Evolutionary conservation across 345 rosid species (phyloP), one percentile per base, ranked within the genome.

Genomic region (Cardamine occulta): DNA sequence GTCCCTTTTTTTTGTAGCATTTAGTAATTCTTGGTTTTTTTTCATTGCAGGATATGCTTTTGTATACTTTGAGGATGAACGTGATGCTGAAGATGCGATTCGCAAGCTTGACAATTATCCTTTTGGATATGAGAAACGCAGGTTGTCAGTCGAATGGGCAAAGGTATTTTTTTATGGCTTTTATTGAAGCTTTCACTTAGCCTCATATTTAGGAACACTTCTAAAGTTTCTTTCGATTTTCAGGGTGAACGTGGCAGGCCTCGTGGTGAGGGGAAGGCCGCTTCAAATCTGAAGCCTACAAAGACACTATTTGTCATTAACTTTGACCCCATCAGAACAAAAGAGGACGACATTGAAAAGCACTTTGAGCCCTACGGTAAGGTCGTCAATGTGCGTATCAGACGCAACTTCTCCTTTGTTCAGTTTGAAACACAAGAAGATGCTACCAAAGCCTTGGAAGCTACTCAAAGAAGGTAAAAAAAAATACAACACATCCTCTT

Each of bases 371-470:
- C 90, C 17, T 88, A 87, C 64, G 98, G 97, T 66, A 83, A 89
- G 83, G 86, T 93, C 55, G 68, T 79, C 31, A 78, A 81, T 66
- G 96, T 89, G 21, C 81, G 96, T 45, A 88, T 93, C 56, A 84
- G 91, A 18, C 74, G 88, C 37, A 91, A 88, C 81, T 93, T 87
- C 89, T 90, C 97, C 1, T 91, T 93, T 79, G 93, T 89, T 68
- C 96, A 89, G 82, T 93, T 89, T 82, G 91, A 83, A 73, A 83
- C 85, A 2, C 98, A 88, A 72, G 96, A 89, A 63, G 97, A 91
- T 67, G 97, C 98, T 60, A 88, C 87, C 5, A 88, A 88, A 81
- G 93, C 93, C 47, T 85, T 91, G 5, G 93, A 91, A 63, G 85
- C 89, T 60, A 88, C 96, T 21, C 86, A 87, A 72, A 85, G 86